These are phyloP conservation scores for Solanum ossicruentum DNA, from an alignment of 257 asterid species.

Conservation along the genomic window DNA sequence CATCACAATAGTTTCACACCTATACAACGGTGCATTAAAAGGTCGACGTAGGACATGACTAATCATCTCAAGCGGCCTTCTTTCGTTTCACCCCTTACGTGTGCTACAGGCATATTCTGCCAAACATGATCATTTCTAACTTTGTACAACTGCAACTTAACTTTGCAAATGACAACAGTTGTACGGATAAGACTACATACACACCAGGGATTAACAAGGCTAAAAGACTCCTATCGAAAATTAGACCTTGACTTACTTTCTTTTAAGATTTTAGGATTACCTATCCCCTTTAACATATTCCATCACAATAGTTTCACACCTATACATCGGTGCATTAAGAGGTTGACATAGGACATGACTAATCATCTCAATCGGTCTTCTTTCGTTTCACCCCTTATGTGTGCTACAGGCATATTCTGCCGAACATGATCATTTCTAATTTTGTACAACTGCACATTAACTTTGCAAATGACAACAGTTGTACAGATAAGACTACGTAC, in stretches of 20 bases:
- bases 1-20: not conserved
- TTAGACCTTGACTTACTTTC: not conserved
- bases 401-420: not conserved
- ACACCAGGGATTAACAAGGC: not conserved
- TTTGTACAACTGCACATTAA: not conserved
- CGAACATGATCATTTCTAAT: not conserved
- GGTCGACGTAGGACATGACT: not conserved
- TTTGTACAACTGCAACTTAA: not conserved
- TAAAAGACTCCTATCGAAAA: not conserved
- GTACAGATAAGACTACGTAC: not conserved
- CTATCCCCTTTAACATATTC: not conserved
- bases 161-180: conserved; percentile 17
- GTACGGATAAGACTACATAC: not conserved
- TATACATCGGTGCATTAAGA: not conserved
- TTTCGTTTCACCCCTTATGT: not conserved
- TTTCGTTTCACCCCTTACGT: not conserved
- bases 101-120: not conserved
- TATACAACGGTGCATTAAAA: not conserved
- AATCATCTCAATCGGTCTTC: not conserved
- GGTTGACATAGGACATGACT: not conserved
- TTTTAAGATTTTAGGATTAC: not conserved
- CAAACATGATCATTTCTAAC: not conserved
- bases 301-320: not conserved
- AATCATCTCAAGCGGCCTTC: not conserved
- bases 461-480: conserved; percentile 17